Conservation (phyloP, 2,329 filamentous ascomycete genomes). For the Cyphellophora attinorum region DNA sequence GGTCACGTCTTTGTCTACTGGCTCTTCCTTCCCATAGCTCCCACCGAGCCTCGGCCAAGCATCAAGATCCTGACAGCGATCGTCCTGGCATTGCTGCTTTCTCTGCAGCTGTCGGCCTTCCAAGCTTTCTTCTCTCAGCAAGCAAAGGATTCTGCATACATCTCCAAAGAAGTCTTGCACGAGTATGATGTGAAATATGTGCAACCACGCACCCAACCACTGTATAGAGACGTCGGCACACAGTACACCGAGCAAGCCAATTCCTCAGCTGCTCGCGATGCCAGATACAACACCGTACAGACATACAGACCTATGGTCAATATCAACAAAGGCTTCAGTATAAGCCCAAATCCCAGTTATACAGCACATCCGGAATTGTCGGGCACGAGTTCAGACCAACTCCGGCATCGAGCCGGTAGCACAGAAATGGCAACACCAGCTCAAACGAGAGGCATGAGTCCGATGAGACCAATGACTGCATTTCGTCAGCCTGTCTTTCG, state of each 20-base stretch:
- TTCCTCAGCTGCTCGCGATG: conserved; percentile 28
- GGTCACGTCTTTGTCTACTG: conserved; percentile 87
- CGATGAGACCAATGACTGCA: conserved; percentile 31
- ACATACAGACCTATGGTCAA: conserved; percentile 53
- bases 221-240: conserved; percentile 68
- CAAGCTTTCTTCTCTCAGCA: conserved; percentile 71
- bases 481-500: conserved; percentile 48
- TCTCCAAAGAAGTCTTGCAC: conserved; percentile 84
- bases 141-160: conserved; percentile 69
- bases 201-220: conserved; percentile 74
- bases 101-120: conserved; percentile 65
- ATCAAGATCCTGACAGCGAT: conserved; percentile 77
- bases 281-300: conserved; percentile 46
- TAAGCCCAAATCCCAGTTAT: conserved; percentile 77
- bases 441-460: conserved; percentile 38
- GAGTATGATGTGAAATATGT: conserved; percentile 97
- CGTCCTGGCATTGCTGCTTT: conserved; percentile 65
- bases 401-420: conserved; percentile 29
- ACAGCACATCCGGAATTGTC: conserved; percentile 29
- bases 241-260: conserved; percentile 52
- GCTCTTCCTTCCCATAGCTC: conserved; percentile 70
- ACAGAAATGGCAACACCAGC: conserved; percentile 30
- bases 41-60: conserved; percentile 71
- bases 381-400: conserved; percentile 59
- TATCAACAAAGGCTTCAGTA: conserved; percentile 67